Evolutionary conservation across 2,329 filamentous ascomycete species (phyloP), one percentile per base, ranked within the genome.

Genomic region (Aspergillus sp.): DNA sequence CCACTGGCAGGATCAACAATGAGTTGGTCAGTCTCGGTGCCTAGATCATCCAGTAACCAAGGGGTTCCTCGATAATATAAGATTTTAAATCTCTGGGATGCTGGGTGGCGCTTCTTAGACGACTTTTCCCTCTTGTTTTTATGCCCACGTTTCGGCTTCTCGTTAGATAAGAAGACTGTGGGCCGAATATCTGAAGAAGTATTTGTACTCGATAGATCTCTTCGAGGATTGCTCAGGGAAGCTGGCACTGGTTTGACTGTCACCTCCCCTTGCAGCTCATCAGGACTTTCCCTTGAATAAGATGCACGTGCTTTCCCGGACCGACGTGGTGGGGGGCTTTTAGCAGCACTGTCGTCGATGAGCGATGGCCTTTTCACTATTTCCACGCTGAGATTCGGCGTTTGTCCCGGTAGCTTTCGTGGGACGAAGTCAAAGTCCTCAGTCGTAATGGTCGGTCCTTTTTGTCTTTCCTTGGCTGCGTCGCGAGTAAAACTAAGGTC

Each of bases 201-300:
- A 8, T 65, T 59, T 50, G 17, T 62, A 37, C 15, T 60, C 45
- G 17, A 33, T 47, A 15, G 17, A 35, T 57, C 50, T 19, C 53
- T 61, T n/a, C 40, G 57, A 45, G 39, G 47, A 23, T 46, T 52
- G 31, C 46, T 27, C 15, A 67, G 47, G n/a, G 43, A 37, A 6
- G 49, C 58, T 8, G 64, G 64, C 23, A 62, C 21, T 25, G 62
- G 66, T 4, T 58, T 51, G 39, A 69, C 70, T 5, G 74, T 74
- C 40, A 64, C 70, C 9, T 66, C 73, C 11, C 73, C 74, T 56
- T 77, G 75, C 2, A 77, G 58, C 55, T 73, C 75, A 65, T 77
- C 75, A 5, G 74, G 66, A 55, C 75, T 77, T 40, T 77, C 75
- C 40, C 67, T 64, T n/a, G 54, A 48, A 23, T 60, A 63, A 17